Evolutionary conservation across 2,329 filamentous ascomycete genomes (phyloP).

Genomic region (Cladophialophora yegresii): DNA sequence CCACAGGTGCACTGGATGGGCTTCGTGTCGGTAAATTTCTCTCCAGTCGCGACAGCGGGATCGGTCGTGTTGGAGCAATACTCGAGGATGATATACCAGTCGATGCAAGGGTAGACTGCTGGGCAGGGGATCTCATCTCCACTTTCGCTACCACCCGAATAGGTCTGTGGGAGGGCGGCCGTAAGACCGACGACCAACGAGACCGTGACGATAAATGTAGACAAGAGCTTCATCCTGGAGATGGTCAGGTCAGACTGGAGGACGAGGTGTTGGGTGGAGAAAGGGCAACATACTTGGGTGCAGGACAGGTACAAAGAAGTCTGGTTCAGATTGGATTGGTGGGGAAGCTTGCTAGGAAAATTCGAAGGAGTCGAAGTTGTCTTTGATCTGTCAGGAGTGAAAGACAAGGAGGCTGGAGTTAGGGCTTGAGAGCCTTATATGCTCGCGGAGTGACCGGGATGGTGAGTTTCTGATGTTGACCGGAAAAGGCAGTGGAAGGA

Average conservation of each 20-base stretch:
- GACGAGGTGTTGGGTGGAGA: not conserved
- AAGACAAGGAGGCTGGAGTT: not conserved
- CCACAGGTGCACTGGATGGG: not conserved
- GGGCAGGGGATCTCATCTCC: not conserved
- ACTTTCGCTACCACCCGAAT: not conserved
- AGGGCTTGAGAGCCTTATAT: not conserved
- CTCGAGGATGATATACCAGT: not conserved
- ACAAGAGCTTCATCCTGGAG: not conserved
- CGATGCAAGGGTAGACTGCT: not conserved
- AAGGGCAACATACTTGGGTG: not conserved
- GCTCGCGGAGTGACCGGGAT: not conserved
- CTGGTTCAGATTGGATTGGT: not conserved
- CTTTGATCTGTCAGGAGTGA: not conserved
- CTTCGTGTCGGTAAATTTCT: not conserved
- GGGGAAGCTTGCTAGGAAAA: not conserved
- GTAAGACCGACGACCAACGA: not conserved
- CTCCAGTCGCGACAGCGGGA: not conserved
- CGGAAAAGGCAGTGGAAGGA: not conserved
- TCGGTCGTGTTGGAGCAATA: constrained; percentile 3
- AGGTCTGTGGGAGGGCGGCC: not conserved
- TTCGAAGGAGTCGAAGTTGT: not conserved
- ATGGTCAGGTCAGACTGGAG: not conserved
- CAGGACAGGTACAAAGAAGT: not conserved
- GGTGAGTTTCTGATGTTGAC: not conserved
- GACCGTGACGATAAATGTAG: not conserved